Evolutionary conservation across 257 asterid species (phyloP).

Genomic region (Verbena officinalis): DNA sequence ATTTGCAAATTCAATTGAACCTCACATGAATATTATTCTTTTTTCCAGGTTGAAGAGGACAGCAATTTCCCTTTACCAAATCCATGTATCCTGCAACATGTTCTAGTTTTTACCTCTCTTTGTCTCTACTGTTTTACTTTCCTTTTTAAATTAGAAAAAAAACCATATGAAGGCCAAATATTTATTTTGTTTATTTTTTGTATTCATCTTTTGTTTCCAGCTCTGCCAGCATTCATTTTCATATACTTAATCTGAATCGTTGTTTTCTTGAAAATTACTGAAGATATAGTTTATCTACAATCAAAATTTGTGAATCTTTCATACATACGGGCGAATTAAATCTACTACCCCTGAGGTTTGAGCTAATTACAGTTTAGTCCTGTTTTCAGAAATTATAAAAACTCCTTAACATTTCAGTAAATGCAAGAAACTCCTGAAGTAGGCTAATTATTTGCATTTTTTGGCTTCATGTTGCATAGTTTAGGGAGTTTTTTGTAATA

Average conservation of each 20-base stretch:
- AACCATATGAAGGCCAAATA: neutral
- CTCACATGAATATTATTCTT: slow-evolving; percentile 22
- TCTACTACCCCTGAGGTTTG: no score
- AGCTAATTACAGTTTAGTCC: no score
- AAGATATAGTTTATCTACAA: neutral
- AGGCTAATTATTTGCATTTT: no score
- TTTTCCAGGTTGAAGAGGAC: slow-evolving; percentile 56
- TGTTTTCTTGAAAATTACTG: neutral
- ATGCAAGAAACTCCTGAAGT: no score
- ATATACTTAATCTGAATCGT: no score
- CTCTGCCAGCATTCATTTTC: neutral
- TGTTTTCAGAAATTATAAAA: no score
- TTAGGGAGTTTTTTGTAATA: no score
- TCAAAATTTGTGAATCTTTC: slow-evolving; percentile 8
- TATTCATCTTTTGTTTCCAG: neutral
- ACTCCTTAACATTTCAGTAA: no score
- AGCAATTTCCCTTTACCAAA: slow-evolving; percentile 42
- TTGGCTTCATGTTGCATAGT: no score
- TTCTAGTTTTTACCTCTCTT: slow-evolving; percentile 3
- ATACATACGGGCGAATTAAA: no score
- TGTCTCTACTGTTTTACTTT: neutral
- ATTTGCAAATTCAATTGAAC: neutral
- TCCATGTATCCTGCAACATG: slow-evolving; percentile 64
- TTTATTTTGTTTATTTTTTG: neutral
- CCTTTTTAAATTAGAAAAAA: neutral